Conservation (phyloP, 139 green algal genomes). For the Edaphochlamys debaryana region DNA sequence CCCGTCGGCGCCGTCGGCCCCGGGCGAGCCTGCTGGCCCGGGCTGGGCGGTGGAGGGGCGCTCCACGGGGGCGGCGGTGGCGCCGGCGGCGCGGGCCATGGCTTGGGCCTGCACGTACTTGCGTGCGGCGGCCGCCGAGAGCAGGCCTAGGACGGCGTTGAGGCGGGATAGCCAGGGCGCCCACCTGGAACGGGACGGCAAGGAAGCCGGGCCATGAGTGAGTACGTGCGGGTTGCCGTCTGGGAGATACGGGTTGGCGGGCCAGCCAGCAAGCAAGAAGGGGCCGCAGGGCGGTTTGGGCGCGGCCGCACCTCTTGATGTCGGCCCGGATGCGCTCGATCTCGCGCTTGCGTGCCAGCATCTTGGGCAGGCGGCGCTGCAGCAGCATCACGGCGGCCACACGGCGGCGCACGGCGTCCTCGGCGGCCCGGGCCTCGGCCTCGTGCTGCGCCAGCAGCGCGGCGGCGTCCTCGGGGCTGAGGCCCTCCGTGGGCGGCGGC, state of each 20-base stretch:
- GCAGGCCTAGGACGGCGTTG: constrained; percentile 47
- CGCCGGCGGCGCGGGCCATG: not conserved
- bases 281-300: not conserved
- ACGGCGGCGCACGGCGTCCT: constrained; percentile 29
- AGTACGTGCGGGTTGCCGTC: not conserved
- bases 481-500: constrained; percentile 18
- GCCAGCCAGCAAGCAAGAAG: not conserved
- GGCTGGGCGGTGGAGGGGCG: too few relatives aligned
- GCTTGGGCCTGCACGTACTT: not conserved
- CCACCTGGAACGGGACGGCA: constrained; percentile 26
- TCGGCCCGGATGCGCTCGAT: constrained; percentile 26
- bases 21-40: not conserved
- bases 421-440: not conserved
- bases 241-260: not conserved
- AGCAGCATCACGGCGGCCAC: constrained; percentile 56
- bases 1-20: not conserved
- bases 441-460: not conserved
- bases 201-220: not conserved
- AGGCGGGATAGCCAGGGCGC: constrained; percentile 58
- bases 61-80: not conserved
- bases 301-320: not conserved
- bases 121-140: constrained; percentile 17
- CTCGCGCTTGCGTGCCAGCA: constrained; percentile 47
- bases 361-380: constrained; percentile 59
- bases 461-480: constrained; percentile 25